Base-by-base conservation (phyloP, 2,329 filamentous ascomycete species). In the Pseudogymnoascus verrucosus region DNA sequence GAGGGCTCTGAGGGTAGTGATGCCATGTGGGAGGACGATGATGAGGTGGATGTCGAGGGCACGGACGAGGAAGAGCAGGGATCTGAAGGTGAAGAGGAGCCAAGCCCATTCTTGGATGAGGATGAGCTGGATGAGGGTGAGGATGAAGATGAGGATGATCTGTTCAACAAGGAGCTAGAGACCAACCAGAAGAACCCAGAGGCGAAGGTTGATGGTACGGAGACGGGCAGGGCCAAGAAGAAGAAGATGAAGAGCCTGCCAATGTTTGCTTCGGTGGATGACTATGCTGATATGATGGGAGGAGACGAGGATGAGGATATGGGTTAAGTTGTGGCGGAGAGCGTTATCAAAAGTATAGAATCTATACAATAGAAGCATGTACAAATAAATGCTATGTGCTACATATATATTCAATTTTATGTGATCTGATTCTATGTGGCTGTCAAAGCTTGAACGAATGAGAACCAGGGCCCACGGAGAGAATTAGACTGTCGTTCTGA, bases 241-340 rank as follows among this genome's bases (percentile, higher is more conserved):
- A 91, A 88, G 82, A 91, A 91, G 79, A 81, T 98, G 75, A 96
- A 92, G 83, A 86, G 86, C 67, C 79, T 99, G 69, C 95, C 95
- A 5, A 96, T 87, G 37, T 99, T 99, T 79, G 95, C 96, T 19
- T 96, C 91, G 34, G 89, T 84, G 34, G 95, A 98, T 63, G 95
- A 98, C 74, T 99, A 98, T 76, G 93, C 92, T 14, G 89, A 89
- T 70, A 82, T 96, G 78, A 77, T 96, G 74, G 90, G 82, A 3
- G 83, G 85, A 67, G 90, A 95, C 61, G 86, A 87, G 66, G 86
- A 86, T 65, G 73, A 74, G 60, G 59, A 61, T 42, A 39, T 61
- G 34, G 59, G 59, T 16, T 61, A 61, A 40, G 28, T 34, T 34
- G 51, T 5, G 10, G 51, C 2, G 10, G n/a, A n/a, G 10, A 12